Evolutionary conservation across 1,284 basidiomycete species (phyloP).

Genomic region (Boletus smithii): DNA sequence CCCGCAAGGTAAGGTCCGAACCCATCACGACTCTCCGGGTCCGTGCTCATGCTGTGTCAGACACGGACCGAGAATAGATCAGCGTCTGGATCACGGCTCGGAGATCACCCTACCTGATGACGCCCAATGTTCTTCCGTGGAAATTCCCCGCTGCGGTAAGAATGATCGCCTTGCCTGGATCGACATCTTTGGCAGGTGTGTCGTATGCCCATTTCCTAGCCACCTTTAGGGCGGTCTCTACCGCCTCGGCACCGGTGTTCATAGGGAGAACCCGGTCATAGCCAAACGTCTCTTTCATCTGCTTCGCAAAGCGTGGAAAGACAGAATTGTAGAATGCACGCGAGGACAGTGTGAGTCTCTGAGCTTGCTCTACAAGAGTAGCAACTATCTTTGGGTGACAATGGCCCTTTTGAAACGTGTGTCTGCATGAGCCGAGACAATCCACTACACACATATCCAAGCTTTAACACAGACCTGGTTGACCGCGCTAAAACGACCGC

Average conservation of each 20-base stretch:
- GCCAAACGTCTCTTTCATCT: conserved; percentile 80
- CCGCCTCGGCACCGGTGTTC: conserved; percentile 99
- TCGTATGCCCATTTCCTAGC: conserved; percentile 94
- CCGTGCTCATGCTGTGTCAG: conserved; percentile 82
- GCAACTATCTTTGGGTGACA: conserved; percentile 90
- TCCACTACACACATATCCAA: conserved; percentile 4
- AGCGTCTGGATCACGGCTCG: not conserved
- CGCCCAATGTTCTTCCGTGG: conserved; percentile 90
- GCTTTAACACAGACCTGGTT: conserved; percentile 80
- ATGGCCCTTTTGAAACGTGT: conserved; percentile 83
- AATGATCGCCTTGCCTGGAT: conserved; percentile 76
- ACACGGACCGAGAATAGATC: conserved; percentile 15
- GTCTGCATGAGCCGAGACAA: conserved; percentile 12
- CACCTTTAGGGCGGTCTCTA: conserved; percentile 86
- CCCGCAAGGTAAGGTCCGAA: conserved; percentile 90
- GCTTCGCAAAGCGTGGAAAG: conserved; percentile 87
- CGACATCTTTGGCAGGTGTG: conserved; percentile 64
- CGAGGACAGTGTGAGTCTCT: conserved; percentile 89
- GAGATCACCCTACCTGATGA: conserved; percentile 59
- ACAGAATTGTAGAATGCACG: conserved; percentile 95
- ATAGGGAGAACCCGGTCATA: conserved; percentile 98
- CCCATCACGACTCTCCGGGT: conserved; percentile 82
- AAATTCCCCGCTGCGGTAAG: conserved; percentile 90
- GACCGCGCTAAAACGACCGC: conserved; percentile 57
- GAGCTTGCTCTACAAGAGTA: conserved; percentile 82